Conservation (phyloP, 257 asterid genomes). For the Solanum appendiculatum region DNA sequence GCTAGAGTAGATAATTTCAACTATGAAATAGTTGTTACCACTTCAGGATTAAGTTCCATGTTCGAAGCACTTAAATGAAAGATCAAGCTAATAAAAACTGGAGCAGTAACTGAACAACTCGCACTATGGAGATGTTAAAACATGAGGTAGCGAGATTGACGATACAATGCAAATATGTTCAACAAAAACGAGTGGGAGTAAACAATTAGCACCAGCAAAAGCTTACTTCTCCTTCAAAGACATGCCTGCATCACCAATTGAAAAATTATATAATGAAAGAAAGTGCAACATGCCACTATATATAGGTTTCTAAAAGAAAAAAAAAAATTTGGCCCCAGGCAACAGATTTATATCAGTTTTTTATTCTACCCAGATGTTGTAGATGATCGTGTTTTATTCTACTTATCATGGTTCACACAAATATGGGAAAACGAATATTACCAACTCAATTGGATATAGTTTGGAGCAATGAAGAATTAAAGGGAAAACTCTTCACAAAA, state of each 20-base stretch:
- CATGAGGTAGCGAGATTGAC: not conserved
- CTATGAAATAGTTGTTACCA: not conserved
- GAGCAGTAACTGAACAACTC: not conserved
- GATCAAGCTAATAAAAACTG: not conserved
- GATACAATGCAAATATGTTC: not conserved
- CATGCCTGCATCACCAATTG: not conserved
- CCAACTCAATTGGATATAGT: not conserved
- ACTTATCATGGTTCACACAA: not conserved
- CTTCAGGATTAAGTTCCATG: not conserved
- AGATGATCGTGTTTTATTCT: not conserved
- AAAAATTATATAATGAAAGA: not conserved
- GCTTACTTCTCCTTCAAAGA: not conserved
- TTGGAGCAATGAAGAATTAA: not conserved
- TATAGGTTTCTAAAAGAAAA: not conserved
- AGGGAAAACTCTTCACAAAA: not conserved
- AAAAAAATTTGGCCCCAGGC: too few relatives aligned
- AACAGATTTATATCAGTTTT: not conserved
- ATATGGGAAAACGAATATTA: not conserved
- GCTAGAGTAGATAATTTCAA: not conserved
- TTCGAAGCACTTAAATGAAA: not conserved
- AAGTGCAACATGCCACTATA: not conserved
- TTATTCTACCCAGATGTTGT: not conserved
- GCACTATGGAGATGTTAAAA: not conserved
- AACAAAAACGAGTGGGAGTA: not conserved
- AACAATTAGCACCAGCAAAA: not conserved